Conservation (phyloP, 2,329 filamentous ascomycete species). For the Nemania abortiva region DNA sequence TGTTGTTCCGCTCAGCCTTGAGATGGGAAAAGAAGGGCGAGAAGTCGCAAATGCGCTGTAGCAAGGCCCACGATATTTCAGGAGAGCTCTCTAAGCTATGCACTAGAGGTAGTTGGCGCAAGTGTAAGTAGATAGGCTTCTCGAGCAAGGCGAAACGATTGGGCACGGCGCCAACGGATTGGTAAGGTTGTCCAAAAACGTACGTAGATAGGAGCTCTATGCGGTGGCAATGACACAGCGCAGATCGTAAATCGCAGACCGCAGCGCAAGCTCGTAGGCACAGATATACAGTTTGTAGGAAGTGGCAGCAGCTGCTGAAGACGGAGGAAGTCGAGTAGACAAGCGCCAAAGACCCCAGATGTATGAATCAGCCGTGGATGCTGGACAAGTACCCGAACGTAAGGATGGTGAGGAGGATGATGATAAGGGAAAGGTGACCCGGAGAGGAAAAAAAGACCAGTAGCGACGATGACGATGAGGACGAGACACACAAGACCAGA, state of each 20-base stretch:
- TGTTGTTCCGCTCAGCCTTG: slow-evolving; percentile 29
- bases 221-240: slow-evolving; percentile 38
- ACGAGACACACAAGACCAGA: slow-evolving; percentile 49
- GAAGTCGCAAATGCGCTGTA: slow-evolving; percentile 30
- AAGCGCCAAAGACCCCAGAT: slow-evolving; percentile 38
- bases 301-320: slow-evolving; percentile 38
- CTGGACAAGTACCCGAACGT: slow-evolving; percentile 37
- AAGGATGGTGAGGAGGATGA: slow-evolving; percentile 43
- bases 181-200: slow-evolving; percentile 37
- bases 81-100: slow-evolving; percentile 35
- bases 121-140: slow-evolving; percentile 38
- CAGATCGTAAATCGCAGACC: slow-evolving; percentile 20
- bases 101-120: slow-evolving; percentile 33
- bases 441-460: slow-evolving; percentile 47
- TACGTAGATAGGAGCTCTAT: slow-evolving; percentile 34
- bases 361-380: slow-evolving; percentile 37
- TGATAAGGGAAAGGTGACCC: slow-evolving; percentile 43
- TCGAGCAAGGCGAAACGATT: slow-evolving; percentile 43
- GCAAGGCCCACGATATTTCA: slow-evolving; percentile 40
- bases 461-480: slow-evolving; percentile 45
- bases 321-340: slow-evolving; percentile 40
- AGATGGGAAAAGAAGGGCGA: slow-evolving; percentile 12
- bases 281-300: slow-evolving; percentile 26
- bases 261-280: slow-evolving; percentile 36
- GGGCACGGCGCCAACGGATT: slow-evolving; percentile 43